Evolutionary conservation across 1,284 basidiomycete genomes (phyloP), one percentile per base, ranked within the genome.

Genomic region (Dichomitus squalens): DNA sequence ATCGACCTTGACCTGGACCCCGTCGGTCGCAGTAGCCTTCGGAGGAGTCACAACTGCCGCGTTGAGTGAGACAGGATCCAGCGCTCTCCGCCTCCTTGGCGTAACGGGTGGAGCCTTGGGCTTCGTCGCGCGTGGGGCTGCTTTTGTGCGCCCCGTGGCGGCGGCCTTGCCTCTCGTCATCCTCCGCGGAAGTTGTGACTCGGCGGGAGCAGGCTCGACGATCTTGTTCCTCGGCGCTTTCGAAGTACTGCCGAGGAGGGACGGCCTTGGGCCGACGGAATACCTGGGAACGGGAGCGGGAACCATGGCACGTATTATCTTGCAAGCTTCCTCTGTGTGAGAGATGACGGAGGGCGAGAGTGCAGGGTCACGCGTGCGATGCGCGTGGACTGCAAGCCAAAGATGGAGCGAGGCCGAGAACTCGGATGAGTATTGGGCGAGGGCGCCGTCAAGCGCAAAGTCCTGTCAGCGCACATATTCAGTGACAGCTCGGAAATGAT

Each of bases 301-400:
- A 5, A 83, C 59, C 40, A 80, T 63, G 9, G 70, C 57, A 44
- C 75, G 73, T 21, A 90, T 73, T 11, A 83, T 66, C 18, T 66
- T 70, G 62, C 77, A 84, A 0, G 84, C 86, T 18, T 80, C 72
- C 27, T 83, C 81, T 0, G 79, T 73, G 58, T 86, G 79, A 23
- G 69, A 60, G 12, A 76, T 70, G 27, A 87, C 75, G 7, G 75
- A 62, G 0, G 69, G 61, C 51, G 72, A 76, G 66, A 81, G 80
- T 12, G 74, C 66, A 1, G 67, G 52, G 58, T 79, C 77, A 3
- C 69, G 74, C 11, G 71, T 74, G 18, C 81, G 79, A 68, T 91
- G 88, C 1, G 80, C 79, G 64, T 88, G 85, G 12, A 91, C 70
- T 0, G 84, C 82, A 38, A 82, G 69, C 87, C 87, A 90, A n/a